Evolutionary conservation across 441 rosid genomes (phyloP), one percentile per base, ranked within the genome.

Genomic region (Gossypium lobatum): DNA sequence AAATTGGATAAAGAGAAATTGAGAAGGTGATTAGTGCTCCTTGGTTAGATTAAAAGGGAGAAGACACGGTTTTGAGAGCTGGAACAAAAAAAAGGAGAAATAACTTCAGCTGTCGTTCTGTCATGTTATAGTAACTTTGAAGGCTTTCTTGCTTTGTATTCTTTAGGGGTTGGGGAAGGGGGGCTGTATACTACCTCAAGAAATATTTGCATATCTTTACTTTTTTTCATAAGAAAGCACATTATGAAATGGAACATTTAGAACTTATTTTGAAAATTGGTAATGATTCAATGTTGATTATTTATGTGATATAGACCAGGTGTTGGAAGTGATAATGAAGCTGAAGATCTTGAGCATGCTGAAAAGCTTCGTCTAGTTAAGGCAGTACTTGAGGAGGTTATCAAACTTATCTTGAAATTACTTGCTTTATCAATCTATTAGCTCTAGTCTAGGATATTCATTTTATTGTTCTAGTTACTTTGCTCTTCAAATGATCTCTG

Each of bases 291-390:
- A n/a, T 5, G 10, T 42, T 48, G 17, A 25, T 73, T 28, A 26
- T 73, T 73, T 64, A 14, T 50, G 53, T 75, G 65, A 26, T 77
- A 54, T 52, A 86, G 93, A 69, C 90, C 86, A 53, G 91, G 85
- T 74, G 95, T 92, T 77, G 98, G 90, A 85, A 96, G 99, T 89
- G 99, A 96, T 75, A 94, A 96, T 74, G 99, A 96, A 84, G 97
- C 99, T 68, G 99, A 96, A 80, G 99, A 93, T 82, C 74, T 91
- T 78, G 98, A 94, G 84, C 99, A 96, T 84, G 98, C 98, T 80
- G 99, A 96, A 83, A 96, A 96, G 87, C 95, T 96, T 86, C 99
- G 98, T 67, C 99, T 91, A 83, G 99, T 96, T 50, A 96, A 96
- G 88, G 98, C 98, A 63, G 99, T 96, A 62, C 97, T 96, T 72